Percentiles rank a stretch among this genome's conserved stretches.
Conservation (phyloP, 1,139 yeast genomes). For the Scheffersomyces illinoinensis region DNA sequence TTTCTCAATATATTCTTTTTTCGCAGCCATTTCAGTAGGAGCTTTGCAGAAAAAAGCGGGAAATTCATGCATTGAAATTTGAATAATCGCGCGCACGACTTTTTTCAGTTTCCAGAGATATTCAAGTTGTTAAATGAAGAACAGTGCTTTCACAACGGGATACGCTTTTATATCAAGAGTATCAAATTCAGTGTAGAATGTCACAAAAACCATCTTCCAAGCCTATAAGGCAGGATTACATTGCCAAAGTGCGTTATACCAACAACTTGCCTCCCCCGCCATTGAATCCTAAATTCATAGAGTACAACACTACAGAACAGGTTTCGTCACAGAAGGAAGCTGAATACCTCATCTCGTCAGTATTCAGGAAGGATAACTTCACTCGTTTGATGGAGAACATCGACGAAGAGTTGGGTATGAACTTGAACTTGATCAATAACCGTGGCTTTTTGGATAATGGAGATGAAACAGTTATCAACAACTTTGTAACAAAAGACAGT, state of each 20-base stretch:
- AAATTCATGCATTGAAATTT: neutral
- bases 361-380: slow-evolving; percentile 77
- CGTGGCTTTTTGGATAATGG: slow-evolving; percentile 70
- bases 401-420: slow-evolving; percentile 76
- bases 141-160: neutral
- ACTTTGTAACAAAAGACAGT: slow-evolving; percentile 21
- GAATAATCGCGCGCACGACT: neutral
- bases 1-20: no score
- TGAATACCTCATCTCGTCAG: slow-evolving; percentile 66
- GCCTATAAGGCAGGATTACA: slow-evolving; percentile 75
- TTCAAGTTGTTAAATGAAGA: neutral
- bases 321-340: slow-evolving; percentile 50
- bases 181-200: slow-evolving; percentile 12
- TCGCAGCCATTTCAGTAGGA: neutral
- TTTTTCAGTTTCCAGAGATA: neutral
- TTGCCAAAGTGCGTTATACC: slow-evolving; percentile 81
- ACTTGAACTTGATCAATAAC: slow-evolving; percentile 67
- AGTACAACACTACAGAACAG: slow-evolving; percentile 46
- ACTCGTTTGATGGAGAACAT: slow-evolving; percentile 63
- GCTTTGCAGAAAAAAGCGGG: neutral
- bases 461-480: slow-evolving; percentile 48
- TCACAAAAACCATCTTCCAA: slow-evolving; percentile 25
- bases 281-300: slow-evolving; percentile 81
- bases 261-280: slow-evolving; percentile 94
- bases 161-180: neutral